These are phyloP conservation scores for Pestalotiopsis sp. DNA, from an alignment of 2,329 filamentous ascomycete species.

Conservation along the genomic window DNA sequence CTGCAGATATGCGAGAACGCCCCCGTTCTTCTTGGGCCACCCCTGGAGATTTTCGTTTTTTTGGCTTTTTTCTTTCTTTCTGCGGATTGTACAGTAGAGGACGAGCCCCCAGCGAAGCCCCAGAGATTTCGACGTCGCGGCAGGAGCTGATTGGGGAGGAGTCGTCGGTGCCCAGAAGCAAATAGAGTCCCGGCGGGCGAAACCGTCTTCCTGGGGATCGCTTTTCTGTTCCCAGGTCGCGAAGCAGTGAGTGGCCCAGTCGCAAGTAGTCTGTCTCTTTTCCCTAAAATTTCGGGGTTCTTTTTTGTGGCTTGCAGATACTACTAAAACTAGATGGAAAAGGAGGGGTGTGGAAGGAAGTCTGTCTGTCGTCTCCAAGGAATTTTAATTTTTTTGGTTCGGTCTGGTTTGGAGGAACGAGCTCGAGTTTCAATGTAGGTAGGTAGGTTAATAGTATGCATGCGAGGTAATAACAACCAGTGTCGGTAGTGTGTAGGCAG, in stretches of 20 bases:
- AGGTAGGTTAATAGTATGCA: not conserved
- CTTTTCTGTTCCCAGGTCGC: not conserved
- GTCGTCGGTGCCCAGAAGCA: not conserved
- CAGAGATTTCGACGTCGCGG: not conserved
- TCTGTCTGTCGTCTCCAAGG: not conserved
- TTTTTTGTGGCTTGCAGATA: conserved; percentile 6
- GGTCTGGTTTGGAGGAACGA: not conserved
- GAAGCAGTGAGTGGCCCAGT: not conserved
- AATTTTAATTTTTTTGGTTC: not conserved
- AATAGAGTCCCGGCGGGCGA: not conserved
- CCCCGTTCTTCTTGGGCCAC: not conserved
- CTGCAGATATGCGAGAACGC: conserved; percentile 13
- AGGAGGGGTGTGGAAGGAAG: not conserved
- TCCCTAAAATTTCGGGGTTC: not conserved
- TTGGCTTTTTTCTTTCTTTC: not conserved
- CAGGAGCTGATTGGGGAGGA: conserved; percentile 1
- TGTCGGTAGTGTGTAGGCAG: not conserved
- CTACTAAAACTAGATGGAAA: not conserved
- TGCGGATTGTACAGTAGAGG: not conserved
- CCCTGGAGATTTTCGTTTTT: not conserved
- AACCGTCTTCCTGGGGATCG: conserved; percentile 5
- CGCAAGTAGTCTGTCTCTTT: not conserved
- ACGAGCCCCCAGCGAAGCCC: not conserved
- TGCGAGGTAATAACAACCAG: not conserved
- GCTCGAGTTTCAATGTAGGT: not conserved